Percentiles rank a stretch among this genome's conserved stretches.
phyloP scores from a whole-genome alignment of 192 early-diverging fungal species.

The Spizellomyces punctatus region DNA sequence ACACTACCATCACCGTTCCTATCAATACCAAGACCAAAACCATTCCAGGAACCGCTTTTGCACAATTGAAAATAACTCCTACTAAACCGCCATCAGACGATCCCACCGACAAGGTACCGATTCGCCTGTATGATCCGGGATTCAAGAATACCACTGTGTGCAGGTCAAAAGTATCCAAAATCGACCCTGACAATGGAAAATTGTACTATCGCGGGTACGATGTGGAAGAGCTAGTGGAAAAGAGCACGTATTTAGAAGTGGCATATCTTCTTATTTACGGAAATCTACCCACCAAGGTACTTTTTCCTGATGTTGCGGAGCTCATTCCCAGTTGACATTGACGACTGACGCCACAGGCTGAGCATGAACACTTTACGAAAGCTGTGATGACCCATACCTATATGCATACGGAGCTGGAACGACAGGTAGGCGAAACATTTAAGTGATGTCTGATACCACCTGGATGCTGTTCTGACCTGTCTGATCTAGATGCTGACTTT shows the following conservation, averaged over 20 bases:
- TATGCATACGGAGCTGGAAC: slow-evolving; percentile 59
- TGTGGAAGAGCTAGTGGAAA: slow-evolving; percentile 64
- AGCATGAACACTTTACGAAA: slow-evolving; percentile 48
- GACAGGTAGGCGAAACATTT: slow-evolving; percentile 22
- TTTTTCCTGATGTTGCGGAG: background rate
- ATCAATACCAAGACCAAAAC: slow-evolving; percentile 35
- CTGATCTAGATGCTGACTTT: slow-evolving; percentile 52
- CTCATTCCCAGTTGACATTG: background rate
- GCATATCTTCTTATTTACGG: slow-evolving; percentile 63
- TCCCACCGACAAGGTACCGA: slow-evolving; percentile 40
- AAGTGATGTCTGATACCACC: background rate
- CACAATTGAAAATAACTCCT: slow-evolving; percentile 40
- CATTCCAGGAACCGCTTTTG: slow-evolving; percentile 48
- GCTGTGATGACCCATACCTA: slow-evolving; percentile 59
- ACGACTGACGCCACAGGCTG: background rate
- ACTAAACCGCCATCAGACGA: slow-evolving; percentile 41
- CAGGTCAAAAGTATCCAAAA: slow-evolving; percentile 38
- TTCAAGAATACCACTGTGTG: slow-evolving; percentile 58
- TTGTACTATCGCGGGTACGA: slow-evolving; percentile 61
- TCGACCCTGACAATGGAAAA: slow-evolving; percentile 41
- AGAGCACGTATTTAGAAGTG: slow-evolving; percentile 64
- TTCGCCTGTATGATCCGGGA: slow-evolving; percentile 51
- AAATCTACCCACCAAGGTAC: slow-evolving; percentile 39
- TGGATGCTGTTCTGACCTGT: background rate
- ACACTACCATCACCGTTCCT: slow-evolving; percentile 35